A percentile compares a stretch with the other conserved stretches of the same genome.
Evolutionary conservation across 2,329 filamentous ascomycete genomes (phyloP).

Genomic region (Neurospora sp.): DNA sequence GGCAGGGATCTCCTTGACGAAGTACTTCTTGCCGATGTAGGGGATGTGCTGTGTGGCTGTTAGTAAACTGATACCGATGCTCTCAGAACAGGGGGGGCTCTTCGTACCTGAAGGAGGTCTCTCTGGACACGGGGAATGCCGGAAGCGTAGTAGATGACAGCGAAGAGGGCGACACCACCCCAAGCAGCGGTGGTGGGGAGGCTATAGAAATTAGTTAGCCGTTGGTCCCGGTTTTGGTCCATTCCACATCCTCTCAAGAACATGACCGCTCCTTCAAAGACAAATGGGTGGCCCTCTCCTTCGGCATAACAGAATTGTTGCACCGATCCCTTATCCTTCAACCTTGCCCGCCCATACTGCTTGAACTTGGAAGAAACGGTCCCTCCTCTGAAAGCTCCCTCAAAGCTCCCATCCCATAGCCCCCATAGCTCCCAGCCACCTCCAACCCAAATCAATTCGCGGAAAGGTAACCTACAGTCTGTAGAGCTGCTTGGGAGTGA

Average conservation of each 20-base stretch:
- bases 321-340: neutral
- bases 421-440: neutral
- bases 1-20: conserved; percentile 43
- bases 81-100: neutral
- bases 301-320: neutral
- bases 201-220: conserved; percentile 26
- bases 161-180: conserved; percentile 48
- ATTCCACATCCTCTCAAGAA: neutral
- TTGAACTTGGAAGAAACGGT: neutral
- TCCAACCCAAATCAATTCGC: neutral
- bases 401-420: neutral
- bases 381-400: neutral
- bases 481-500: conserved; percentile 37
- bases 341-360: neutral
- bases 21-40: conserved; percentile 36
- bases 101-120: conserved; percentile 48
- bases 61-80: conserved; percentile 9
- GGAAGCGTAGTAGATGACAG: conserved; percentile 50
- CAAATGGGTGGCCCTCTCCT: neutral
- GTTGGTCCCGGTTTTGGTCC: neutral
- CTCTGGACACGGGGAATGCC: conserved; percentile 51
- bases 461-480: conserved; percentile 38
- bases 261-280: neutral
- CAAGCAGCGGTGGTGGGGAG: conserved; percentile 43
- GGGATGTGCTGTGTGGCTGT: conserved; percentile 41